Evolutionary conservation across 345 rosid genomes (phyloP), one percentile per base, ranked within the genome.

Genomic region (Arabidopsis suecica): DNA sequence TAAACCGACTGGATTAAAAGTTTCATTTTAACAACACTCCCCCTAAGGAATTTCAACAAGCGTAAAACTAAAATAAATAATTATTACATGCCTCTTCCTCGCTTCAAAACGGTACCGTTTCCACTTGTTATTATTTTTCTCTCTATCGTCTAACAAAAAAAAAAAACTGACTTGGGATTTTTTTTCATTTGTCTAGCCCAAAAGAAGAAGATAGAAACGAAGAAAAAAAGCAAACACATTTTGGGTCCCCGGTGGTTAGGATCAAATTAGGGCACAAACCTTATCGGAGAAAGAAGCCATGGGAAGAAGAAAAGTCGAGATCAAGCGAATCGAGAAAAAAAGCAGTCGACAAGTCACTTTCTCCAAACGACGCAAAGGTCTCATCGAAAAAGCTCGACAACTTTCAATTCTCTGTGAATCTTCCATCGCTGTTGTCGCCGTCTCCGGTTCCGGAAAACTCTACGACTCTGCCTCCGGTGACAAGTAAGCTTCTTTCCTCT

Each of bases 321-420:
- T n/a, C n/a, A n/a, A n/a, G n/a, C n/a, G n/a, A n/a, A n/a, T n/a
- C n/a, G n/a, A n/a, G n/a, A n/a, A n/a, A n/a, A n/a, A n/a, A n/a
- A n/a, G n/a, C n/a, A n/a, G n/a, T n/a, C n/a, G n/a, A n/a, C n/a
- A n/a, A n/a, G n/a, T n/a, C n/a, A n/a, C n/a, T n/a, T n/a, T n/a
- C n/a, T n/a, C n/a, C n/a, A n/a, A n/a, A n/a, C n/a, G n/a, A n/a
- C n/a, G n/a, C n/a, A n/a, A n/a, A n/a, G n/a, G n/a, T n/a, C n/a
- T n/a, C n/a, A n/a, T n/a, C n/a, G n/a, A n/a, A n/a, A n/a, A n/a
- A n/a, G n/a, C n/a, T n/a, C n/a, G 79, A 1, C 88, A 91, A 44
- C 87, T 91, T 68, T 81, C 94, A 20, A 38, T 91, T 68, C 93
- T 88, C 51, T 88, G 94, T 74, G 92, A 91, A 72, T 84, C 83